A percentile compares a stretch with the other conserved stretches of the same genome.
Evolutionary conservation across 371 early-diverging fungal species (phyloP).

Genomic region (Choanephora cucurbitarum): DNA sequence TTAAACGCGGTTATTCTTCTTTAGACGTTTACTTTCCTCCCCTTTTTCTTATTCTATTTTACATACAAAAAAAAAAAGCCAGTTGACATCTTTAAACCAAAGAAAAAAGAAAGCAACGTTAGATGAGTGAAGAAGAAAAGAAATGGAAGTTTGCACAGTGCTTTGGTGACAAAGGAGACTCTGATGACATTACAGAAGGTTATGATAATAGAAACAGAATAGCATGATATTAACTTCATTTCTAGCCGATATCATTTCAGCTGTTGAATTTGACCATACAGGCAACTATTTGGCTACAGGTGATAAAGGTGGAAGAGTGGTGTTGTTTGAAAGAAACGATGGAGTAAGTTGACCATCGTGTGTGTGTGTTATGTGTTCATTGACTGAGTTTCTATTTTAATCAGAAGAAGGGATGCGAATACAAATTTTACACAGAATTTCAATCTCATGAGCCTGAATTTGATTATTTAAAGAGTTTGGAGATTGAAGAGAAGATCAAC

Average conservation of each 20-base stretch:
- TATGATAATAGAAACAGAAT: too few species aligned
- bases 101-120: too few species aligned
- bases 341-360: not conserved
- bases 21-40: too few species aligned
- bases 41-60: too few species aligned
- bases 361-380: not conserved
- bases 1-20: too few species aligned
- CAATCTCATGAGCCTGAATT: constrained; percentile 96
- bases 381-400: not conserved
- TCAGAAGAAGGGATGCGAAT: constrained; percentile 93
- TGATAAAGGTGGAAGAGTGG: constrained; percentile 91
- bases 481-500: constrained; percentile 96
- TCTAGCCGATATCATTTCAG: constrained; percentile 91
- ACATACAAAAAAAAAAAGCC: too few species aligned
- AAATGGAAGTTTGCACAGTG: constrained; percentile 93
- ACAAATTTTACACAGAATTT: constrained; percentile 92
- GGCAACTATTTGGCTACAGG: constrained; percentile 93
- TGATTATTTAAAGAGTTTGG: constrained; percentile 95
- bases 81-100: too few species aligned
- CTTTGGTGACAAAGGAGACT: constrained; percentile 94
- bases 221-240: not conserved
- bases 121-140: constrained; percentile 47
- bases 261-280: constrained; percentile 94
- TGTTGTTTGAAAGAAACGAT: constrained; percentile 85
- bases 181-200: constrained; percentile 93